Evolutionary conservation across 139 green algal species (phyloP).

Genomic region (Chlorella sp.): DNA sequence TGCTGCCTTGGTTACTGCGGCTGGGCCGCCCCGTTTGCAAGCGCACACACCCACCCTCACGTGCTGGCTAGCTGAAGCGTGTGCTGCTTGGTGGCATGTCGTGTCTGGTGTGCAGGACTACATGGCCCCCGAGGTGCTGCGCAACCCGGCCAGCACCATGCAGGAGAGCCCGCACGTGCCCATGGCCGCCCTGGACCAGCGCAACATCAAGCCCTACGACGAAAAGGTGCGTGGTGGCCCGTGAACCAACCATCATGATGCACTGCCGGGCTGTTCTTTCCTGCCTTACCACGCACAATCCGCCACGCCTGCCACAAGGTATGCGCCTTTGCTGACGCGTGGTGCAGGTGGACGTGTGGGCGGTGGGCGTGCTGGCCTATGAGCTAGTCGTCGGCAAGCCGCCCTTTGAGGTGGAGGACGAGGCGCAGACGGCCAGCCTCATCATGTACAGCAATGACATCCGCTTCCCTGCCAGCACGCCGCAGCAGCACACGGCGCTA

Average conservation of each 20-base stretch:
- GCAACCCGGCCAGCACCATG: constrained; percentile 48
- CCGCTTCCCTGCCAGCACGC: constrained; percentile 39
- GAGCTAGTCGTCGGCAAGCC: constrained; percentile 68
- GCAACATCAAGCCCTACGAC: constrained; percentile 49
- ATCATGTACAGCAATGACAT: constrained; percentile 68
- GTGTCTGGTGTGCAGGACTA: neutral
- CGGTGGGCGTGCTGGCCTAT: constrained; percentile 75
- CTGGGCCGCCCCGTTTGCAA: too few species aligned
- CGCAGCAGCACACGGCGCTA: neutral
- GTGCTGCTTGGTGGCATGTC: too few species aligned
- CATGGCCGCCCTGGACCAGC: constrained; percentile 19
- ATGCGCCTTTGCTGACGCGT: too few species aligned
- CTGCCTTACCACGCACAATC: too few species aligned
- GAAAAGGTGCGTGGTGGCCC: neutral
- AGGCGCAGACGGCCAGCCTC: constrained; percentile 61
- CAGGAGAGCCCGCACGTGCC: constrained; percentile 46
- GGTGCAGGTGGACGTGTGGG: constrained; percentile 66
- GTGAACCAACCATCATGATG: neutral
- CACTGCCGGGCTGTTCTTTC: too few species aligned
- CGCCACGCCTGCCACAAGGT: too few species aligned
- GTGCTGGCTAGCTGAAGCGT: too few species aligned
- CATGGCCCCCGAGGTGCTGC: constrained; percentile 41
- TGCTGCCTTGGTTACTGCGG: too few species aligned
- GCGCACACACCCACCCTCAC: too few species aligned
- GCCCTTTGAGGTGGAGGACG: constrained; percentile 62